A percentile compares a stretch with the other conserved stretches of the same genome.
Evolutionary conservation across 768 basidiomycete genomes (phyloP).

Genomic region (Daedaleopsis nitida): DNA sequence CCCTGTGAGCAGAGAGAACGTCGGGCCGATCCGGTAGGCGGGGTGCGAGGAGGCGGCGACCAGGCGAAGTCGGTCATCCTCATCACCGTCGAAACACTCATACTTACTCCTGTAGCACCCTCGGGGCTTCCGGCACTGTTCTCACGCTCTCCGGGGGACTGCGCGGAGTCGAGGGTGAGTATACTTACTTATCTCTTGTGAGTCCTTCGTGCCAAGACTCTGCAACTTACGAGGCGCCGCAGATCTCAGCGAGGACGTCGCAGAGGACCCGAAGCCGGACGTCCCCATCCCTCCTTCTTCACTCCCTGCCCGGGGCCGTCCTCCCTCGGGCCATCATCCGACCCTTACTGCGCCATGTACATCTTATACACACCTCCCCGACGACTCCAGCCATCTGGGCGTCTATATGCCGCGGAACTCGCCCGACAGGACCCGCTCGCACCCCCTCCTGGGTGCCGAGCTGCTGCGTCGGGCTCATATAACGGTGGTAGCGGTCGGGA

Average conservation of each 20-base stretch:
- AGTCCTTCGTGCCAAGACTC: not conserved
- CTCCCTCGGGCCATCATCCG: slow-evolving; percentile 1
- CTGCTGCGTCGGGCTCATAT: not conserved
- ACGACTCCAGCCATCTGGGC: slow-evolving; percentile 12
- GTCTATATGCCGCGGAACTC: slow-evolving; percentile 12
- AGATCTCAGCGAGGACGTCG: slow-evolving; percentile 13
- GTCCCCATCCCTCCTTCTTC: not conserved
- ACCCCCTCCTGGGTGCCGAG: not conserved
- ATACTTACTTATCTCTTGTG: not conserved
- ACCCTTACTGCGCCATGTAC: not conserved
- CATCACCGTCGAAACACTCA: too few relatives aligned
- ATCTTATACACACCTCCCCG: slow-evolving; percentile 9
- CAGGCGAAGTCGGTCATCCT: slow-evolving; percentile 2
- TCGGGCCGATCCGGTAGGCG: slow-evolving; percentile 25
- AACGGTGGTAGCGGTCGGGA: not conserved
- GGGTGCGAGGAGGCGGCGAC: slow-evolving; percentile 26
- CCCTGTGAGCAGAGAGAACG: too few relatives aligned
- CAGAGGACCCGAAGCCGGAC: too few relatives aligned
- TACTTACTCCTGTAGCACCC: slow-evolving; percentile 11
- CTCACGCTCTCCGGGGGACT: slow-evolving; percentile 19
- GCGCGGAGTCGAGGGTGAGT: slow-evolving; percentile 1
- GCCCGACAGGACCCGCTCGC: not conserved
- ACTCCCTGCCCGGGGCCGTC: not conserved
- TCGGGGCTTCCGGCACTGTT: slow-evolving; percentile 16
- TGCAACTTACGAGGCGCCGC: not conserved